Percentiles rank a stretch among this genome's conserved stretches.
Conservation (phyloP, 2,329 filamentous ascomycete species). For the Zasmidium cellare region DNA sequence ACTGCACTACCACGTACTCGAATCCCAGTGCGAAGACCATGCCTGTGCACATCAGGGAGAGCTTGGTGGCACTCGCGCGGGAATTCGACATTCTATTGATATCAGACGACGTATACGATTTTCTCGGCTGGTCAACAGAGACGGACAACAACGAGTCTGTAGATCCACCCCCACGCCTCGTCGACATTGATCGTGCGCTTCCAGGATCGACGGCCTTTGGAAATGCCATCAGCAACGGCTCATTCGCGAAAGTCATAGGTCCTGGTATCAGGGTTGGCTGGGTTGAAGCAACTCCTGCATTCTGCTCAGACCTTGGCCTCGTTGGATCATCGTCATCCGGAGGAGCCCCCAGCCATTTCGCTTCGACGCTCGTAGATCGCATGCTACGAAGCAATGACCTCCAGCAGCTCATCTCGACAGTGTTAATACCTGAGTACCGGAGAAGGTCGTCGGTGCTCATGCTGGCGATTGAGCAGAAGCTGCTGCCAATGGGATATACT, state of each 20-base stretch:
- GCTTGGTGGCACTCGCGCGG: conserved; percentile 71
- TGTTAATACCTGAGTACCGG: conserved; percentile 58
- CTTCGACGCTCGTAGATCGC: conserved; percentile 57
- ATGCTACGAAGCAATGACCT: conserved; percentile 54
- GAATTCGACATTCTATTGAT: conserved; percentile 77
- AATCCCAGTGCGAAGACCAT: conserved; percentile 86
- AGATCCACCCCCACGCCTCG: conserved; percentile 62
- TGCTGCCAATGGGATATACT: conserved; percentile 64
- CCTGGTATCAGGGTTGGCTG: conserved; percentile 84
- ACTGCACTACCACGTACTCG: conserved; percentile 82
- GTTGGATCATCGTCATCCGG: conserved; percentile 58
- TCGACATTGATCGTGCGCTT: conserved; percentile 72
- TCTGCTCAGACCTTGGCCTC: conserved; percentile 37
- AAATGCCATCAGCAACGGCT: conserved; percentile 80
- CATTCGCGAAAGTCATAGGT: conserved; percentile 82
- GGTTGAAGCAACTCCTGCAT: conserved; percentile 68
- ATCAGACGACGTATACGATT: conserved; percentile 91
- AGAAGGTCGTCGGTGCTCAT: conserved; percentile 57
- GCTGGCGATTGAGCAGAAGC: conserved; percentile 57
- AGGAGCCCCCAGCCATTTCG: conserved; percentile 60
- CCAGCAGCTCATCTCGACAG: conserved; percentile 53
- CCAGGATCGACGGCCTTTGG: conserved; percentile 68
- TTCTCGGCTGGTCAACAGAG: conserved; percentile 68
- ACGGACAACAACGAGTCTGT: background rate
- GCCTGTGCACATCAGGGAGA: conserved; percentile 64